Conservation (phyloP, 2,329 filamentous ascomycete genomes). For the Sclerotinia subarctica region DNA sequence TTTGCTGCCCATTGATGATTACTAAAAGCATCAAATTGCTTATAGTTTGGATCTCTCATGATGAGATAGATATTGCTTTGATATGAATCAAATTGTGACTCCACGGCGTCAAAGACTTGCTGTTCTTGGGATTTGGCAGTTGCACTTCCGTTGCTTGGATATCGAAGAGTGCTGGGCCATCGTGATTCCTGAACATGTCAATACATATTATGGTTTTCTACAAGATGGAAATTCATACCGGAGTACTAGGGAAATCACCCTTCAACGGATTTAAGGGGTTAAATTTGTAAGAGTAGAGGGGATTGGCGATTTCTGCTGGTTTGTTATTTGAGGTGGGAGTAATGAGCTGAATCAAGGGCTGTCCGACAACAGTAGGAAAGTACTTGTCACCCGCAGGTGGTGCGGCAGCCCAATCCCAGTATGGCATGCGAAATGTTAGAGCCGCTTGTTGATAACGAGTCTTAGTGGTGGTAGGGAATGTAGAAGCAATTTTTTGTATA, state of each 20-base stretch:
- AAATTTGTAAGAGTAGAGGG: constrained; percentile 59
- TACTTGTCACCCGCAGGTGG: constrained; percentile 41
- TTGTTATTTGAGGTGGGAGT: constrained; percentile 41
- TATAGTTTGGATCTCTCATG: constrained; percentile 51
- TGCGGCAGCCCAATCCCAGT: constrained; percentile 49
- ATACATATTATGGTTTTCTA: background rate
- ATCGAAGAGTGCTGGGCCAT: constrained; percentile 32
- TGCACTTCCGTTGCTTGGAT: constrained; percentile 27
- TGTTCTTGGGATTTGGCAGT: constrained; percentile 28
- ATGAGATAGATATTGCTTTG: constrained; percentile 31
- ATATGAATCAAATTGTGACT: constrained; percentile 28
- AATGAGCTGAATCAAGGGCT: constrained; percentile 26
- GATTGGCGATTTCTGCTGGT: constrained; percentile 61
- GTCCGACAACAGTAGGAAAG: constrained; percentile 40
- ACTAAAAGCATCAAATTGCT: constrained; percentile 65
- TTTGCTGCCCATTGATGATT: constrained; percentile 59
- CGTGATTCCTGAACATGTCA: constrained; percentile 23
- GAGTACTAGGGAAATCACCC: constrained; percentile 25
- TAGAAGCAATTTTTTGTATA: constrained; percentile 47
- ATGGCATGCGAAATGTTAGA: constrained; percentile 44
- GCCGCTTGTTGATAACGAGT: constrained; percentile 47
- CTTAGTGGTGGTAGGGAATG: constrained; percentile 47
- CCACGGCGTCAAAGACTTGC: constrained; percentile 28
- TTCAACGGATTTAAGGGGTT: constrained; percentile 48
- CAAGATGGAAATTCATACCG: constrained; percentile 17